Percentiles rank a stretch among this genome's conserved stretches.
These are phyloP conservation scores for Lentinula novae-zelandiae DNA, from an alignment of 1,284 basidiomycete genomes.

Conservation along the genomic window DNA sequence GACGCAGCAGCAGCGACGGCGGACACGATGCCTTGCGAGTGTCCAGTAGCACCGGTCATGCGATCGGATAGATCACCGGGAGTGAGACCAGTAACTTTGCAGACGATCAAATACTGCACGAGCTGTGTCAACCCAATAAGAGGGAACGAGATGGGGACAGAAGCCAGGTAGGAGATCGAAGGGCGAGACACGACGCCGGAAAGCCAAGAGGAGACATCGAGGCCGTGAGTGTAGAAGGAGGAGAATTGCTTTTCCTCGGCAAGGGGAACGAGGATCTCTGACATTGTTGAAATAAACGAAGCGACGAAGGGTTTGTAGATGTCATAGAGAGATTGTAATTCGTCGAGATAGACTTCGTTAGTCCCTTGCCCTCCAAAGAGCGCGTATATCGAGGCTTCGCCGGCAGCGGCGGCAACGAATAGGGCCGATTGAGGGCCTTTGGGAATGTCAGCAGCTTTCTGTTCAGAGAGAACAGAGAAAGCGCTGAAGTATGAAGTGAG, in stretches of 20 bases:
- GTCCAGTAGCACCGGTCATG: constrained; percentile 88
- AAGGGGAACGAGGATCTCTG: constrained; percentile 73
- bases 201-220: constrained; percentile 87
- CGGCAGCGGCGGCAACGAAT: constrained; percentile 64
- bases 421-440: constrained; percentile 71
- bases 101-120: constrained; percentile 84
- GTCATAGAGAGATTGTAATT: constrained; percentile 89
- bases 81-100: constrained; percentile 69
- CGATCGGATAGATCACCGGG: constrained; percentile 79
- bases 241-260: constrained; percentile 59
- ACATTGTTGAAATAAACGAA: constrained; percentile 64
- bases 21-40: constrained; percentile 95
- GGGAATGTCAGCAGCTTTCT: constrained; percentile 57
- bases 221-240: constrained; percentile 74
- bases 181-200: constrained; percentile 69
- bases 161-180: constrained; percentile 85
- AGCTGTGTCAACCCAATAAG: constrained; percentile 96
- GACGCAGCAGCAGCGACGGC: constrained; percentile 88
- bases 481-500: constrained; percentile 82
- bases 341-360: constrained; percentile 98
- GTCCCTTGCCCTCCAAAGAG: constrained; percentile 98
- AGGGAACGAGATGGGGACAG: constrained; percentile 92
- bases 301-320: constrained; percentile 86
- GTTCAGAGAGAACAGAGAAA: constrained; percentile 67
- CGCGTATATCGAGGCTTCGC: constrained; percentile 83